These are phyloP conservation scores for Xylaria telfairii DNA, from an alignment of 495 filamentous ascomycete species.

Conservation along the genomic window DNA sequence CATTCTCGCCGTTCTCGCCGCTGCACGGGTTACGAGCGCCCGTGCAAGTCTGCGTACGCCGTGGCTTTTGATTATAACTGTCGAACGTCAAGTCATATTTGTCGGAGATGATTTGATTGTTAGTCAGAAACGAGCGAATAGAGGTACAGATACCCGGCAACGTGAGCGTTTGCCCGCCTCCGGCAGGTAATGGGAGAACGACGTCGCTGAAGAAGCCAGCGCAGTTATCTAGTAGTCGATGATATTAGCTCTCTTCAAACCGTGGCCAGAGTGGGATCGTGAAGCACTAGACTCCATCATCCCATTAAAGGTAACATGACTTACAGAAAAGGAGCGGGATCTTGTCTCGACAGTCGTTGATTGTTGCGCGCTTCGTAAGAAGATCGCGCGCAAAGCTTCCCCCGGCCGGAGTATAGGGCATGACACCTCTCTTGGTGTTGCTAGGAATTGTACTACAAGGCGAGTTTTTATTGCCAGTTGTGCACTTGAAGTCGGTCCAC, in stretches of 20 bases:
- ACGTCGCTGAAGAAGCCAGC: not conserved
- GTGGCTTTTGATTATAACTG: not conserved
- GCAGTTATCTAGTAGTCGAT: not conserved
- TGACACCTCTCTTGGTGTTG: not conserved
- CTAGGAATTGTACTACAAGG: not conserved
- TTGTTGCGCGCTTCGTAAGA: not conserved
- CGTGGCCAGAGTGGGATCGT: too few relatives aligned
- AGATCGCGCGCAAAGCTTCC: not conserved
- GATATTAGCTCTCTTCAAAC: not conserved
- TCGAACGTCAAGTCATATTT: not conserved
- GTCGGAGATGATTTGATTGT: not conserved
- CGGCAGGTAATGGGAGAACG: not conserved
- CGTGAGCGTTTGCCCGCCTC: not conserved
- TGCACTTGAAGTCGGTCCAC: not conserved
- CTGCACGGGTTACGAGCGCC: not conserved
- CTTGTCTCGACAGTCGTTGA: not conserved
- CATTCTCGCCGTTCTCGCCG: not conserved
- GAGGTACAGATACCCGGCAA: not conserved
- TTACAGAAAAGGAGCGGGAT: slow-evolving; percentile 3
- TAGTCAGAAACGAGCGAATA: not conserved
- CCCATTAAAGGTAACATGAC: not conserved
- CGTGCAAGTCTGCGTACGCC: not conserved
- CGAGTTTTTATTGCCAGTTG: not conserved
- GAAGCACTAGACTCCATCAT: too few relatives aligned
- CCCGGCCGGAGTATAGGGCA: not conserved